Base-by-base conservation (phyloP, 2,329 filamentous ascomycete genomes). In the Knufia petricola region DNA sequence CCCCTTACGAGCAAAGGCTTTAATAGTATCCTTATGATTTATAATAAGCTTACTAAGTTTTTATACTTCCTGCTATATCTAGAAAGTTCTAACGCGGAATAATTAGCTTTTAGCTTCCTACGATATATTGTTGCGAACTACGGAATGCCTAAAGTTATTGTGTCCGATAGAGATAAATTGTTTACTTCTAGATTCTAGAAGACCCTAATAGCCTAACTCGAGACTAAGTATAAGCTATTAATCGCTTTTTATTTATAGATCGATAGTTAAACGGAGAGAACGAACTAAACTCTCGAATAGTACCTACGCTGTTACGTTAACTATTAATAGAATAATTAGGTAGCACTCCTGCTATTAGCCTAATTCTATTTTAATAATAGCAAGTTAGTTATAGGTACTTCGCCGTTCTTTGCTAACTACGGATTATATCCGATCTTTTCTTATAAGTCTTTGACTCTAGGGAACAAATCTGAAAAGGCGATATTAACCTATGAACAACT, bases 361-460 rank as follows among this genome's bases (percentile, higher is more conserved):
- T 26, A 50, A 23, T 37, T 51, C 19, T 19, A 24, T 4, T 42
- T n/a, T 28, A 43, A 43, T n/a, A 43, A 43, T 23, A 13, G 20
- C 17, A 26, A 28, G 17, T 7, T 37, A 26, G 38, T 28, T 28
- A 50, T n/a, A 26, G 36, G 24, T 23, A 44, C 50, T 19, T 44
- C 13, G 28, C 39, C 21, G 28, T 52, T 52, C 20, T 52, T 48
- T 32, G n/a, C 39, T 3, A 52, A 52, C n/a, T 52, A 52, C 24
- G 13, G 21, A 20, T 41, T 36, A n/a, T 30, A 48, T 12, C 17
- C 20, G 32, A 41, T 1, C 21, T 36, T 46, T 37, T 40, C 40
- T 28, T 34, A 44, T 44, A 34, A 26, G 19, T 40, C 6, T 37
- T 9, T 38, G 12, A 15, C n/a, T n/a, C 19, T 32, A 45, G 20